Evolutionary conservation across 495 filamentous ascomycete genomes (phyloP).

Genomic region (Cercophora newfieldiana): DNA sequence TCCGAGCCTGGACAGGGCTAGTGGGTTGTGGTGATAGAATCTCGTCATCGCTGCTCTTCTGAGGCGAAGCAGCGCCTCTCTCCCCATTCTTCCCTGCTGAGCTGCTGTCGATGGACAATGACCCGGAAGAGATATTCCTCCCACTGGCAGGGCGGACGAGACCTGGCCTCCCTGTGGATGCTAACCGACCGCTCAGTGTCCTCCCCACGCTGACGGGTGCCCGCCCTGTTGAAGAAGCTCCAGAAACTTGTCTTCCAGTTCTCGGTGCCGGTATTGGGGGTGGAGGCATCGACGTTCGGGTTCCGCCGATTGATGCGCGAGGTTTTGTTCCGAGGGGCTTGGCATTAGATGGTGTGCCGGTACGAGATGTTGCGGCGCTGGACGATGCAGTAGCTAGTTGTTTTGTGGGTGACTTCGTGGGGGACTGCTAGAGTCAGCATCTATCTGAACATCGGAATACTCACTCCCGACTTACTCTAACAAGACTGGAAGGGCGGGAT

Average conservation of each 20-base stretch:
- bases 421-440: conserved; percentile 54
- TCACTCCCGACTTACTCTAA: conserved; percentile 50
- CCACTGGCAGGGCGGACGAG: conserved; percentile 33
- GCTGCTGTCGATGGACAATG: conserved; percentile 36
- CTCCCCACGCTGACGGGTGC: conserved; percentile 32
- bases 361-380: conserved; percentile 60
- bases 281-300: conserved; percentile 69
- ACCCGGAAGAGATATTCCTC: conserved; percentile 46
- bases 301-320: conserved; percentile 48
- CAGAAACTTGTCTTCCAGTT: conserved; percentile 36
- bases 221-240: conserved; percentile 34
- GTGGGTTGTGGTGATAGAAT: conserved; percentile 43
- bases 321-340: conserved; percentile 49
- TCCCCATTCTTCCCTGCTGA: conserved; percentile 29
- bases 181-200: conserved; percentile 36
- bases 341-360: conserved; percentile 57
- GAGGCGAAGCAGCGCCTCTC: conserved; percentile 36
- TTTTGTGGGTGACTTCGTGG: conserved; percentile 79
- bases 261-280: conserved; percentile 45
- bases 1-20: conserved; percentile 47
- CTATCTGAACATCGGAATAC: neutral
- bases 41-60: conserved; percentile 42
- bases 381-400: conserved; percentile 59
- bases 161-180: conserved; percentile 34
- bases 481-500: conserved; percentile 54